Conservation (phyloP, 257 asterid genomes). For the Scutellaria barbata region DNA sequence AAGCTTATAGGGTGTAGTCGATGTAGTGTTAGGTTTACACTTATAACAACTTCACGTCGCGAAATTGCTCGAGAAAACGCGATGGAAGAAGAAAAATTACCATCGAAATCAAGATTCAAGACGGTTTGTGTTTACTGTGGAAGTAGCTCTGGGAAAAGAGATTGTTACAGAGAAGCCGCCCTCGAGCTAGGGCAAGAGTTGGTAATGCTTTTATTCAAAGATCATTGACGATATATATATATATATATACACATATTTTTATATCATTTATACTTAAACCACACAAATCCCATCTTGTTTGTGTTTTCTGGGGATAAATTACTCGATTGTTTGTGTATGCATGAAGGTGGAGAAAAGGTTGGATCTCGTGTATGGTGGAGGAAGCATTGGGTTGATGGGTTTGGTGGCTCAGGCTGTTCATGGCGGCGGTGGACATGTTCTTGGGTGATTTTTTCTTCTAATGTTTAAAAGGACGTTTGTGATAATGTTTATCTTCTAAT, state of each 20-base stretch:
- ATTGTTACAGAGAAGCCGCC: slow-evolving; percentile 67
- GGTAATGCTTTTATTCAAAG: slow-evolving; percentile 35
- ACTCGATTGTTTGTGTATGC: slow-evolving; percentile 22
- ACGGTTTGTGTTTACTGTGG: slow-evolving; percentile 75
- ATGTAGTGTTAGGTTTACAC: not conserved
- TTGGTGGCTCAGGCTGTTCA: slow-evolving; percentile 66
- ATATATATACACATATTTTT: no score
- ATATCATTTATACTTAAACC: not conserved
- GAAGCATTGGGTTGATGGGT: slow-evolving; percentile 80
- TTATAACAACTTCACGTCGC: not conserved
- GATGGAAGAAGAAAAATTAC: slow-evolving; percentile 30
- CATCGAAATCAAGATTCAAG: slow-evolving; percentile 53
- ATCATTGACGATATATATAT: no score
- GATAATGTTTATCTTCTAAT: not conserved
- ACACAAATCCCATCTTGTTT: not conserved
- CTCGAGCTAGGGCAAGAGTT: slow-evolving; percentile 66
- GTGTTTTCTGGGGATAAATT: not conserved
- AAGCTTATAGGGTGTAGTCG: no score
- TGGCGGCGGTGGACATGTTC: slow-evolving; percentile 71
- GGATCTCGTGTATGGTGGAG: slow-evolving; percentile 85
- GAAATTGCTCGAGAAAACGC: not conserved
- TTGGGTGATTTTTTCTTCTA: slow-evolving; percentile 58
- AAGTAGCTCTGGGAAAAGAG: slow-evolving; percentile 74
- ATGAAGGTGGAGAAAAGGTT: slow-evolving; percentile 62
- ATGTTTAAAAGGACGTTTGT: no score